phyloP scores from a whole-genome alignment of 1,284 basidiomycete species.

The Tetrapyrgos nigripes region DNA sequence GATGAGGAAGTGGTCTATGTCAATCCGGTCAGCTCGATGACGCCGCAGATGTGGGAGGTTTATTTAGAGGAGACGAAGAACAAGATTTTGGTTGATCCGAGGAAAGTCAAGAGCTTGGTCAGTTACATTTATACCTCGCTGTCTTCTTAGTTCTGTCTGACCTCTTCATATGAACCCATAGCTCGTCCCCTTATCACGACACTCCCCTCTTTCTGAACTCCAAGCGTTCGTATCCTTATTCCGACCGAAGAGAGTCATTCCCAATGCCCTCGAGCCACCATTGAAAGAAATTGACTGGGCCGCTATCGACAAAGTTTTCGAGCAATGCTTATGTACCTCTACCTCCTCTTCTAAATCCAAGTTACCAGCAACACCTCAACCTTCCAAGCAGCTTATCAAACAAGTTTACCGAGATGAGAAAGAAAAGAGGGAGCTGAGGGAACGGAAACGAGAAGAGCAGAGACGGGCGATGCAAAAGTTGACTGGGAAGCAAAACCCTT shows the following conservation, averaged over 20 bases:
- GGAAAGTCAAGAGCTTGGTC: constrained; percentile 61
- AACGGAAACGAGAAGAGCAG: constrained; percentile 3
- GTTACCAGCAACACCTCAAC: constrained; percentile 6
- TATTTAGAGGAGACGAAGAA: constrained; percentile 59
- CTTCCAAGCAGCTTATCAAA: constrained; percentile 1
- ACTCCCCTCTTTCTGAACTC: constrained; percentile 87
- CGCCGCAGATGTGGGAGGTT: constrained; percentile 59
- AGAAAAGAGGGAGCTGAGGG: background rate
- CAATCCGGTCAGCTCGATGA: constrained; percentile 74
- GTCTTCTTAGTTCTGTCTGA: background rate
- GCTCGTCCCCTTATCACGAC: constrained; percentile 85
- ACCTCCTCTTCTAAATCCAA: constrained; percentile 33
- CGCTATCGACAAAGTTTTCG: constrained; percentile 72
- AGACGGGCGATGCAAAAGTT: constrained; percentile 15
- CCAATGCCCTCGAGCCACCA: constrained; percentile 77
- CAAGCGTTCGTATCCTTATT: constrained; percentile 82
- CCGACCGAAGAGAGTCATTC: constrained; percentile 73
- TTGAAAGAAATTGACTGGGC: constrained; percentile 73
- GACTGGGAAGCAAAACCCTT: constrained; percentile 19
- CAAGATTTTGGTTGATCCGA: constrained; percentile 45
- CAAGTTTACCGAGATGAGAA: background rate
- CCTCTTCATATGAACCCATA: constrained; percentile 34
- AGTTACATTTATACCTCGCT: constrained; percentile 25
- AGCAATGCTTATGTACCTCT: constrained; percentile 41
- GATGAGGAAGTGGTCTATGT: constrained; percentile 75